phyloP scores from a whole-genome alignment of 306 rosid genomes.

The Fragaria vesca region DNA sequence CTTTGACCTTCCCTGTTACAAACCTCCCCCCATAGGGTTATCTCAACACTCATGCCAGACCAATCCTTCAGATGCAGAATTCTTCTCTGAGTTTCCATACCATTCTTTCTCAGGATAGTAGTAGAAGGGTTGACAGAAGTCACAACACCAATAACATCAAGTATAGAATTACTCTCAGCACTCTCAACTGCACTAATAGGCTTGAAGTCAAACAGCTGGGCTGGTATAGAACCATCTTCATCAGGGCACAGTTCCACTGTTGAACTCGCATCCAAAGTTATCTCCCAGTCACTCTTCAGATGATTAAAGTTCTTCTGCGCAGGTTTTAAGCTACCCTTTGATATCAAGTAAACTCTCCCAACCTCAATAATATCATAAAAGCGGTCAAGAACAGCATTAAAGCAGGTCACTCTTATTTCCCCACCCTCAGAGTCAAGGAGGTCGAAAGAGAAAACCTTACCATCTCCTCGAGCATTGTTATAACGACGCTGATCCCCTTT shows the following conservation, averaged over 20 bases:
- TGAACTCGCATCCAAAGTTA: conserved; percentile 74
- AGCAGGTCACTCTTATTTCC: conserved; percentile 90
- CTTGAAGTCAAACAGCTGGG: conserved; percentile 78
- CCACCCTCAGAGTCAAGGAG: conserved; percentile 98
- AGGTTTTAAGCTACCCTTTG: conserved; percentile 91
- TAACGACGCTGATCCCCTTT: conserved; percentile 95
- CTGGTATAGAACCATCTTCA: conserved; percentile 92
- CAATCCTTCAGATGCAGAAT: conserved; percentile 73
- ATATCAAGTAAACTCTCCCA: conserved; percentile 87
- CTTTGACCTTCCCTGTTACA: conserved; percentile 94
- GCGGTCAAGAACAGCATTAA: conserved; percentile 93
- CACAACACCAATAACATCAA: conserved; percentile 85
- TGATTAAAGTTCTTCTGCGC: conserved; percentile 93
- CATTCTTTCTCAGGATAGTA: conserved; percentile 93
- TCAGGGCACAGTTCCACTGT: conserved; percentile 78
- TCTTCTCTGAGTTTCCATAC: conserved; percentile 96
- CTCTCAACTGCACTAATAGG: conserved; percentile 81
- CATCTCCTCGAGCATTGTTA: conserved; percentile 96
- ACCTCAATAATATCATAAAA: conserved; percentile 75
- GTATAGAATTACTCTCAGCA: conserved; percentile 67
- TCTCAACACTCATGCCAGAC: conserved; percentile 77
- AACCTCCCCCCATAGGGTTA: conserved; percentile 95
- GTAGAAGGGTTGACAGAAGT: conserved; percentile 77
- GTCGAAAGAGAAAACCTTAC: conserved; percentile 93
- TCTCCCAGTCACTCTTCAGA: conserved; percentile 97